These are phyloP conservation scores for Cenchrus americanus DNA, from an alignment of 176 grass and related monocot species.

Conservation along the genomic window DNA sequence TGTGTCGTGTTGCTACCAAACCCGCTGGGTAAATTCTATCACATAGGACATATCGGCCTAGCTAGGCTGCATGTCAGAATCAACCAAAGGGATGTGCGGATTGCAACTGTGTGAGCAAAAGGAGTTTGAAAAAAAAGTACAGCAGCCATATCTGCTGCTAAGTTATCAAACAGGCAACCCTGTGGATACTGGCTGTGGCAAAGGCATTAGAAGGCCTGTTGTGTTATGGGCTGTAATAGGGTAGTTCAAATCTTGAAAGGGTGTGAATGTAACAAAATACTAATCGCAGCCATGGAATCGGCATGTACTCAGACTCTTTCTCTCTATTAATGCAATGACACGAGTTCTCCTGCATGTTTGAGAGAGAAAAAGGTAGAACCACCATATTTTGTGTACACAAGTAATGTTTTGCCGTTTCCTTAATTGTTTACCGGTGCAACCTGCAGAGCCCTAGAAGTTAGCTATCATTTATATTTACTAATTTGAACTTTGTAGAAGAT, in stretches of 20 bases:
- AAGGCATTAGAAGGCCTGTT: no score
- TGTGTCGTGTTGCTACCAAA: neutral
- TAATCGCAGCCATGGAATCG: no score
- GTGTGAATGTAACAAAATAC: no score
- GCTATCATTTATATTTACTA: neutral
- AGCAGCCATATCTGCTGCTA: neutral
- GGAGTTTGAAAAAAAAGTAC: neutral
- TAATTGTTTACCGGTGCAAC: no score
- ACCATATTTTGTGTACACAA: neutral
- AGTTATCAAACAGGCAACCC: no score
- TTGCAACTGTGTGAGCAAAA: neutral
- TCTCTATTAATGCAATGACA: no score
- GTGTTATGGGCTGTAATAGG: no score
- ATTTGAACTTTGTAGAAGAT: neutral
- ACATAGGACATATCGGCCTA: neutral
- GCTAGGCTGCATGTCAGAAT: constrained; percentile 2
- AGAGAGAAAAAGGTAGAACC: neutral
- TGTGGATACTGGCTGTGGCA: no score
- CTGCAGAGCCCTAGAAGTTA: neutral
- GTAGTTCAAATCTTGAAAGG: no score
- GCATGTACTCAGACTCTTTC: no score
- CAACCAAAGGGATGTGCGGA: neutral
- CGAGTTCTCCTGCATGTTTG: no score
- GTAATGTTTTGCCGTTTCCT: neutral
- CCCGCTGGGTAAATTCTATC: neutral